phyloP scores from a whole-genome alignment of 768 basidiomycete genomes.

The Boletellus emodensis region DNA sequence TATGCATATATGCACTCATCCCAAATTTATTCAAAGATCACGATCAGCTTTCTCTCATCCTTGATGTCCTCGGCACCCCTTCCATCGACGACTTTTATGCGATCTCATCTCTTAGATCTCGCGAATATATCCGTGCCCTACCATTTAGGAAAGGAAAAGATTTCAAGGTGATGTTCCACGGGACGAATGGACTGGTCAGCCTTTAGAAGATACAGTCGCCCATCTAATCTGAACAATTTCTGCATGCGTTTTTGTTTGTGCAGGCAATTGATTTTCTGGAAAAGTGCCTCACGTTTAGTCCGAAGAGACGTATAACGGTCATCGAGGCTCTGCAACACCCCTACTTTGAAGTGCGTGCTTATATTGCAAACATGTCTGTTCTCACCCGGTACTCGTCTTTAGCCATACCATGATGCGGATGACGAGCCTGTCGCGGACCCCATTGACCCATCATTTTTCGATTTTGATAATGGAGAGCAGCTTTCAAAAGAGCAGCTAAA shows the following conservation, averaged over 20 bases:
- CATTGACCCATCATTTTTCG: slow-evolving; percentile 75
- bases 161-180: slow-evolving; percentile 67
- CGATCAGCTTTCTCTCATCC: slow-evolving; percentile 87
- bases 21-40: slow-evolving; percentile 54
- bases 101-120: slow-evolving; percentile 72
- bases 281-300: slow-evolving; percentile 79
- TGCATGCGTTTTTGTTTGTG: not conserved
- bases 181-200: slow-evolving; percentile 62
- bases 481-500: slow-evolving; percentile 67
- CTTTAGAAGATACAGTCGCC: not conserved
- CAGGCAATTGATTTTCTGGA: slow-evolving; percentile 77
- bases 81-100: slow-evolving; percentile 94
- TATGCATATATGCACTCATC: not conserved
- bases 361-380: not conserved
- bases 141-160: slow-evolving; percentile 81
- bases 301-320: slow-evolving; percentile 83
- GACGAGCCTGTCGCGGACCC: slow-evolving; percentile 84
- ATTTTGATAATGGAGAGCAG: slow-evolving; percentile 70
- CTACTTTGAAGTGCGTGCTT: slow-evolving; percentile 64
- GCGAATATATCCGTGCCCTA: slow-evolving; percentile 85
- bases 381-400: not conserved
- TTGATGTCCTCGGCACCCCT: slow-evolving; percentile 90
- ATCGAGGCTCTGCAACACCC: slow-evolving; percentile 86
- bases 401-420: slow-evolving; percentile 85
- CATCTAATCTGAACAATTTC: not conserved